These are phyloP conservation scores for Gossypium bickii DNA, from an alignment of 345 rosid species.

Conservation along the genomic window DNA sequence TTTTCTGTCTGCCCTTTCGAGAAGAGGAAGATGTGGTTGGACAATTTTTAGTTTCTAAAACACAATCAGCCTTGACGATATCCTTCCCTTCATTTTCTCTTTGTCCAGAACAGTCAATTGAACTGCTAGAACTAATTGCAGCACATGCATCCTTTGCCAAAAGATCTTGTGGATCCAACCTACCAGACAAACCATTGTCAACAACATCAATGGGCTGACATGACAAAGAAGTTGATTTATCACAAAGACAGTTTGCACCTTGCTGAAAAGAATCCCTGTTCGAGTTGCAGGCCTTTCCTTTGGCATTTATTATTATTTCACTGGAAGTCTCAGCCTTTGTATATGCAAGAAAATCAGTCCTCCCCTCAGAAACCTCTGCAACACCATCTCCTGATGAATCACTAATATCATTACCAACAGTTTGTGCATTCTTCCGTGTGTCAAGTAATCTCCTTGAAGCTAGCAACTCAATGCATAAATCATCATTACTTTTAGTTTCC, in stretches of 20 bases:
- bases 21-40: constrained; percentile 33
- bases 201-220: constrained; percentile 18
- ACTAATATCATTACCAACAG: constrained; percentile 15
- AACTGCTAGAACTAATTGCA: constrained; percentile 27
- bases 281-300: constrained; percentile 23
- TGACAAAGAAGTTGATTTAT: constrained; percentile 17
- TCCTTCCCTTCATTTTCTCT: constrained; percentile 36
- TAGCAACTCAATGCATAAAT: not conserved
- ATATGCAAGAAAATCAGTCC: constrained; percentile 31
- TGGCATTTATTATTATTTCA: constrained; percentile 21
- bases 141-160: constrained; percentile 24
- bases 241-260: constrained; percentile 12
- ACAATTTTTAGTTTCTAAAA: constrained; percentile 34
- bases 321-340: constrained; percentile 23
- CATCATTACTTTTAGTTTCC: constrained; percentile 20
- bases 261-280: constrained; percentile 25
- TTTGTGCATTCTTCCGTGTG: constrained; percentile 24
- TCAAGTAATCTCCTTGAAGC: constrained; percentile 20
- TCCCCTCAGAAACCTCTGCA: constrained; percentile 26
- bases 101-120: constrained; percentile 29
- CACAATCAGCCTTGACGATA: constrained; percentile 32
- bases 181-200: constrained; percentile 28
- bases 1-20: constrained; percentile 36
- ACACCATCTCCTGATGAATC: constrained; percentile 17
- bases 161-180: constrained; percentile 20